Conservation (phyloP, 208 protist species). For the Acanthamoeba sp. region DNA sequence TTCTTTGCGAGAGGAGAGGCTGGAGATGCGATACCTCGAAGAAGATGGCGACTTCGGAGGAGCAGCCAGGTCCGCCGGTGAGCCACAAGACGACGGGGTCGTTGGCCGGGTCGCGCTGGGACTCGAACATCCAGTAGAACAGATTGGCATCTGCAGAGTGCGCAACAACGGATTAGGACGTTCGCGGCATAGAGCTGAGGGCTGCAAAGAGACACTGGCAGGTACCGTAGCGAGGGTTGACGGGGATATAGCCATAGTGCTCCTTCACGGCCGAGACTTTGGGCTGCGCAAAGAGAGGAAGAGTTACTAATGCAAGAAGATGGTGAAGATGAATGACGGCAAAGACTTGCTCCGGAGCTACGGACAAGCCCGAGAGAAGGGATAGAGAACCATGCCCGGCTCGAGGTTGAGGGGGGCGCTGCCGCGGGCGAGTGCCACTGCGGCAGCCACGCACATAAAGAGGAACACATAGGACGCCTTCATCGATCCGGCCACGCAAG, state of each 20-base stretch:
- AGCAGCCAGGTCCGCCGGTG: constrained; percentile 67
- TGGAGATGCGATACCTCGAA: neutral
- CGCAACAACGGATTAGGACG: neutral
- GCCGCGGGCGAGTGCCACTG: neutral
- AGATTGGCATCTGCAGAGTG: constrained; percentile 71
- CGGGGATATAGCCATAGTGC: constrained; percentile 64
- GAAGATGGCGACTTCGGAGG: constrained; percentile 73
- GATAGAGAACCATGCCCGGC: neutral
- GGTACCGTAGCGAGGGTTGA: constrained; percentile 27
- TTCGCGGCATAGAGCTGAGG: neutral
- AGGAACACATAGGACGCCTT: neutral
- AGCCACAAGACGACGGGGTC: constrained; percentile 77
- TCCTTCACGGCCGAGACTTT: constrained; percentile 25
- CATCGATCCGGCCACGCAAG: too few species aligned
- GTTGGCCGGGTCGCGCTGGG: constrained; percentile 73
- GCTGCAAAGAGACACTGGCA: neutral
- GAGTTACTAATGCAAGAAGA: too few species aligned
- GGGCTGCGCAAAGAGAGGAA: neutral
- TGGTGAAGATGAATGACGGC: too few species aligned
- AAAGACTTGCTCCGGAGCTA: too few species aligned
- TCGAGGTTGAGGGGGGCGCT: neutral
- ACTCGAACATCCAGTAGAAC: constrained; percentile 83
- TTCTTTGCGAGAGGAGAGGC: neutral
- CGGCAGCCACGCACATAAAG: neutral
- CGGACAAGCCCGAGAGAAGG: too few species aligned